These are phyloP conservation scores for Cordyceps pruinosa DNA, from an alignment of 2,329 filamentous ascomycete species.

Conservation along the genomic window DNA sequence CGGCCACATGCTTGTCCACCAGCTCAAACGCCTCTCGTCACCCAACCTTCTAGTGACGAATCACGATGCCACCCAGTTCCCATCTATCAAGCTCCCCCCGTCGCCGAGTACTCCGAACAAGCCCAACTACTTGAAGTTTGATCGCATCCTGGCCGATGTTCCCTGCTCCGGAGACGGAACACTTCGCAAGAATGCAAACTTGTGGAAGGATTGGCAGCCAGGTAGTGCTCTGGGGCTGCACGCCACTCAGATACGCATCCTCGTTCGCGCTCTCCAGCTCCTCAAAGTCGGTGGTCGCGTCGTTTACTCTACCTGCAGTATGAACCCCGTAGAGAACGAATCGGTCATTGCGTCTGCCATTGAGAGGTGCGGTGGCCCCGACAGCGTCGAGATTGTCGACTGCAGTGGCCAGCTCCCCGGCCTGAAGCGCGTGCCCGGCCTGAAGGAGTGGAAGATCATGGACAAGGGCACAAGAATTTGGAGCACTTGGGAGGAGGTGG, in stretches of 20 bases:
- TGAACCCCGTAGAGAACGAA: constrained; percentile 98
- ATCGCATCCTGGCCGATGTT: constrained; percentile 92
- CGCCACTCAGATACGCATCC: constrained; percentile 77
- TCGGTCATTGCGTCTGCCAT: constrained; percentile 84
- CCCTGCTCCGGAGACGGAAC: constrained; percentile 96
- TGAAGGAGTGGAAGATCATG: constrained; percentile 84
- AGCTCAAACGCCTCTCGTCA: constrained; percentile 93
- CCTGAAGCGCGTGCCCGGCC: constrained; percentile 68
- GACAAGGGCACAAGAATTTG: constrained; percentile 77
- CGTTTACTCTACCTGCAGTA: constrained; percentile 96
- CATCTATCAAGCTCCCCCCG: constrained; percentile 78
- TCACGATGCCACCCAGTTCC: constrained; percentile 93
- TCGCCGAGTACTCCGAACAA: constrained; percentile 45
- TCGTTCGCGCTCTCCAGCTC: constrained; percentile 89
- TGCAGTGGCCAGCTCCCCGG: constrained; percentile 70
- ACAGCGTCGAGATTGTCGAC: constrained; percentile 78
- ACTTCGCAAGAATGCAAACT: constrained; percentile 80
- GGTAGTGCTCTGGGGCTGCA: constrained; percentile 83
- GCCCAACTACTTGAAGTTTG: constrained; percentile 83
- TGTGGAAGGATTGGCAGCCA: constrained; percentile 94
- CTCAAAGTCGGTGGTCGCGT: constrained; percentile 90
- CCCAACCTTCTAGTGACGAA: constrained; percentile 96
- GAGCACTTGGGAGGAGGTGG: constrained; percentile 75
- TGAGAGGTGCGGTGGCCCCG: constrained; percentile 75
- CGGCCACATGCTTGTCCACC: constrained; percentile 93